phyloP scores from a whole-genome alignment of 768 basidiomycete species.

The Boletellus ananiceps region DNA sequence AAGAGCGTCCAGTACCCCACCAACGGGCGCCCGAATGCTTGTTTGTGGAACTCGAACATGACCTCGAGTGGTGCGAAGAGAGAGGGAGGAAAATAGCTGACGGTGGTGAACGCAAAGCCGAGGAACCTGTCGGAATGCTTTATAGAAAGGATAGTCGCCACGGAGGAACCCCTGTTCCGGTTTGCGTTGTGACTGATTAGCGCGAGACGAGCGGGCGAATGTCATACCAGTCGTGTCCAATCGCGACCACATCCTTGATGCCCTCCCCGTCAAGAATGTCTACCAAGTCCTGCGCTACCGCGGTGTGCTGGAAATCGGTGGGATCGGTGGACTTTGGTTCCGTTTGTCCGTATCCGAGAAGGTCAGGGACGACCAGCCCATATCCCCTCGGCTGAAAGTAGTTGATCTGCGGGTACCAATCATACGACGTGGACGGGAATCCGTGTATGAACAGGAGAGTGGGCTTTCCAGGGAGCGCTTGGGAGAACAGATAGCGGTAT shows the following conservation, averaged over 20 bases:
- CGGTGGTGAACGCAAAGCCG: slow-evolving; percentile 35
- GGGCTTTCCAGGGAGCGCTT: slow-evolving; percentile 25
- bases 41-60: slow-evolving; percentile 23
- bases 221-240: slow-evolving; percentile 40
- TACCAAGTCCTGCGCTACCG: slow-evolving; percentile 31
- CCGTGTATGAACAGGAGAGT: slow-evolving; percentile 44
- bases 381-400: slow-evolving; percentile 39
- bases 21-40: slow-evolving; percentile 34
- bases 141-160: slow-evolving; percentile 35
- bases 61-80: slow-evolving; percentile 25
- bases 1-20: slow-evolving; percentile 43
- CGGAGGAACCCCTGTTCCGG: slow-evolving; percentile 32
- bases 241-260: slow-evolving; percentile 28
- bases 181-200: neutral
- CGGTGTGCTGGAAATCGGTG: slow-evolving; percentile 23
- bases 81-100: slow-evolving; percentile 31
- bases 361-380: slow-evolving; percentile 43
- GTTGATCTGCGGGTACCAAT: slow-evolving; percentile 40
- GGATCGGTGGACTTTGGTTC: slow-evolving; percentile 36
- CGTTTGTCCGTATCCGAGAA: slow-evolving; percentile 45
- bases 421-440: slow-evolving; percentile 39
- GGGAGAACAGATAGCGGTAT: slow-evolving; percentile 35
- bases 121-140: slow-evolving; percentile 38
- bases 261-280: slow-evolving; percentile 38
- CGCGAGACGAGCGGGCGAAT: neutral